A percentile compares a stretch with the other conserved stretches of the same genome.
Evolutionary conservation across 225 moss, liverwort and hornwort genomes (phyloP).

Genomic region (Rhytidiadelphus loreus): DNA sequence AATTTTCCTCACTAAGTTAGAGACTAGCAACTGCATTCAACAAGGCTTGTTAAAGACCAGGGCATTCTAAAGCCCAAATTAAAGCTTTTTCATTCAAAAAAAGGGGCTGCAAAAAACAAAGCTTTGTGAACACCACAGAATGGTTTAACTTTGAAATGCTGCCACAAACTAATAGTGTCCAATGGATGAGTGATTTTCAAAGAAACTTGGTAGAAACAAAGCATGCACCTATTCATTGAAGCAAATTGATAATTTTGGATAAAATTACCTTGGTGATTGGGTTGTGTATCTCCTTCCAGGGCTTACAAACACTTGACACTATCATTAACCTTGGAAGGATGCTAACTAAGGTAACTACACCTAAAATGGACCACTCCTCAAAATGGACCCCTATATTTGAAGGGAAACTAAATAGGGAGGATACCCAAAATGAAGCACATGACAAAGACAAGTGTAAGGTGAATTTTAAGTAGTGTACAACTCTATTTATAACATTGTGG

Average conservation of each 20-base stretch:
- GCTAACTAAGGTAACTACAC: no score
- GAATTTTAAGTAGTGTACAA: no score
- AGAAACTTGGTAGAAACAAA: no score
- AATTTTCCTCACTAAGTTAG: background rate
- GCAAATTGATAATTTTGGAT: no score
- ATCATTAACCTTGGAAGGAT: background rate
- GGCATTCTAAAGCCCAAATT: background rate
- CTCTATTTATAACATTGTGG: no score
- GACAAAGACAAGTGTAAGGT: no score
- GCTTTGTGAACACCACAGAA: background rate
- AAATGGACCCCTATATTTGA: no score
- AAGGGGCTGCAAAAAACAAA: background rate
- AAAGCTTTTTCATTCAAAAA: background rate
- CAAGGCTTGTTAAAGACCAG: background rate
- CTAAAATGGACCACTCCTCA: no score
- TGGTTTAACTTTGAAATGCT: background rate
- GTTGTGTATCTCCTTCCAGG: accelerated
- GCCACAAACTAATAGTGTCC: background rate
- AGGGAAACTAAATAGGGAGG: no score
- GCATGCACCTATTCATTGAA: background rate
- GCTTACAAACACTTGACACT: background rate
- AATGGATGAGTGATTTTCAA: background rate
- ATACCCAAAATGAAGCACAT: no score
- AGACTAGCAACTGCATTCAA: background rate
- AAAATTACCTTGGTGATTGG: background rate